A percentile compares a stretch with the other conserved stretches of the same genome.
phyloP scores from a whole-genome alignment of 192 early-diverging fungal genomes.

The Linnemannia schmuckeri region DNA sequence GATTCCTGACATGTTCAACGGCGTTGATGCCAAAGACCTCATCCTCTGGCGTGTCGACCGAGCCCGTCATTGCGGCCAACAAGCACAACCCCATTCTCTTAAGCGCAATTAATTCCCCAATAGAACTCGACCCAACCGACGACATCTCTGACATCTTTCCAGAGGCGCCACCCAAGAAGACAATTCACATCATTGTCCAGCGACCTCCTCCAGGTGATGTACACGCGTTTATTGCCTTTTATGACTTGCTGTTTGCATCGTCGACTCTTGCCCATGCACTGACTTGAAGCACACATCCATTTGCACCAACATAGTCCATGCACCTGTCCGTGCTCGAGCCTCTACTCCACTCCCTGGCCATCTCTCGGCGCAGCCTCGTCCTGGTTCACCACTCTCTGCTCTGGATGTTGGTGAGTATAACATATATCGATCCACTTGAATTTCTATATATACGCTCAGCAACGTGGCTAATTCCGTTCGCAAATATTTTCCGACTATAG shows the following conservation, averaged over 20 bases:
- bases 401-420: constrained; percentile 6
- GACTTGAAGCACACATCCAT: background rate
- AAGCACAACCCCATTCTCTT: background rate
- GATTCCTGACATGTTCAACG: background rate
- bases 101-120: background rate
- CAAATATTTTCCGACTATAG: background rate
- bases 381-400: background rate
- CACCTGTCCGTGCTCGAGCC: background rate
- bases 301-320: background rate
- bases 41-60: background rate
- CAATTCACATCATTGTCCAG: constrained; percentile 16
- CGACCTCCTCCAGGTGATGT: constrained; percentile 15
- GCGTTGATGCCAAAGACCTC: background rate
- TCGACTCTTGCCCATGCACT: background rate
- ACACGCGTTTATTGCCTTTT: background rate
- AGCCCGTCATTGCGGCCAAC: background rate
- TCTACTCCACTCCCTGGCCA: too few species aligned
- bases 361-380: background rate
- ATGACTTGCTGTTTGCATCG: too few species aligned
- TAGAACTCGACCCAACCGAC: background rate
- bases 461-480: background rate
- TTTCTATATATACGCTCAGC: background rate
- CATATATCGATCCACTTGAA: constrained; percentile 1
- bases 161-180: background rate
- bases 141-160: constrained; percentile 18